Conservation (phyloP, 179 eudicot genomes). For the Corrigiola litoralis region DNA sequence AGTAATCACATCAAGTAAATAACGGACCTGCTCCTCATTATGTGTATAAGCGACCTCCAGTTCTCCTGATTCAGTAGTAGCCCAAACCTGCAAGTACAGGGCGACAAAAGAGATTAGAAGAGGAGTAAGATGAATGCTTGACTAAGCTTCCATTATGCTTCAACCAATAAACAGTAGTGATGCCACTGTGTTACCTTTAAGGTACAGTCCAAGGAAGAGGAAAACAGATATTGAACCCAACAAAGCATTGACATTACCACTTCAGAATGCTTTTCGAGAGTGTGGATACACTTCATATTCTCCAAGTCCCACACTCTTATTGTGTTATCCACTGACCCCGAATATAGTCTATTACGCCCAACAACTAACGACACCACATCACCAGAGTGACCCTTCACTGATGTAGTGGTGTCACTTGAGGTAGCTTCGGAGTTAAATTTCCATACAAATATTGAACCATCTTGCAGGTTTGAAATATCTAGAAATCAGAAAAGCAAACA, state of each 20-base stretch:
- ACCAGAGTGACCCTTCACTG: slow-evolving; percentile 44
- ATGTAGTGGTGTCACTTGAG: slow-evolving; percentile 25
- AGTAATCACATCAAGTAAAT: too few relatives aligned
- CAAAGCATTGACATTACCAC: slow-evolving; percentile 48
- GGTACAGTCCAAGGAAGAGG: slow-evolving; percentile 54
- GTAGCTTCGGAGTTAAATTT: slow-evolving; percentile 24
- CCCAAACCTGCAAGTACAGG: slow-evolving; percentile 43
- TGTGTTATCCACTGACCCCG: slow-evolving; percentile 53
- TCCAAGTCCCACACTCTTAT: slow-evolving; percentile 52
- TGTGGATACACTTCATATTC: slow-evolving; percentile 39
- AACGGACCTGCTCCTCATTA: slow-evolving; percentile 42
- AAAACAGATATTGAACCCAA: slow-evolving; percentile 47
- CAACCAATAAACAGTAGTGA: not conserved
- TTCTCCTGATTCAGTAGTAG: slow-evolving; percentile 35
- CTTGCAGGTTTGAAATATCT: slow-evolving; percentile 36
- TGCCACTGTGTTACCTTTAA: too few relatives aligned
- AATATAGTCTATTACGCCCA: slow-evolving; percentile 45
- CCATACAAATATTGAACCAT: slow-evolving; percentile 61
- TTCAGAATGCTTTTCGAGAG: slow-evolving; percentile 35
- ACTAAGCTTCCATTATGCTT: not conserved
- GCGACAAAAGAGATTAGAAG: not conserved
- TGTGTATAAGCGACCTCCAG: slow-evolving; percentile 38
- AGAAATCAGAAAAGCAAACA: not conserved
- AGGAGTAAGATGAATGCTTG: not conserved
- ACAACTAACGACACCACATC: slow-evolving; percentile 41